These are phyloP conservation scores for Epichloe sp. DNA, from an alignment of 2,329 filamentous ascomycete genomes.

Conservation along the genomic window DNA sequence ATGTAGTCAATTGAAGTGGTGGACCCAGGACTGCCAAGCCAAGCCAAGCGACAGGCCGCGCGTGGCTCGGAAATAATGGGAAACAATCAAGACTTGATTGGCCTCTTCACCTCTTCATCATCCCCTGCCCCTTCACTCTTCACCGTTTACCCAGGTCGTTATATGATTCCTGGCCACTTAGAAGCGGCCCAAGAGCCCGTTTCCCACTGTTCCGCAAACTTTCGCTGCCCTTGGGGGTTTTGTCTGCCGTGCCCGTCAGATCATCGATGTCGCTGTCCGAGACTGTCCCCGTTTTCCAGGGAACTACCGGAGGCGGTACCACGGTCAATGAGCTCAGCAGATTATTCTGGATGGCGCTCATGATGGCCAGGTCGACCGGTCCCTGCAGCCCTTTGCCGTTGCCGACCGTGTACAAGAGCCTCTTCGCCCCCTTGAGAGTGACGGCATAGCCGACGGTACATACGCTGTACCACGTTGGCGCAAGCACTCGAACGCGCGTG, in stretches of 20 bases:
- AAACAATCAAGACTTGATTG: no score
- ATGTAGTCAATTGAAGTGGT: no score
- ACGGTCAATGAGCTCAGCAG: not conserved
- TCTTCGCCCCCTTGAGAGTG: not conserved
- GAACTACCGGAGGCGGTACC: not conserved
- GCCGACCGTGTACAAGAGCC: slow-evolving; percentile 1
- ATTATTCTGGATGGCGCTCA: not conserved
- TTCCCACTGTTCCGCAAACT: not conserved
- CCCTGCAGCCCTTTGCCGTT: not conserved
- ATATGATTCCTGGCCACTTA: not conserved
- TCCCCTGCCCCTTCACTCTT: no score
- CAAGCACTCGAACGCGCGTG: not conserved
- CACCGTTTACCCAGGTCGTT: no score
- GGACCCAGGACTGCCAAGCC: no score
- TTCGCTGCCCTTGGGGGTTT: not conserved
- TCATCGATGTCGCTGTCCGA: slow-evolving; percentile 1
- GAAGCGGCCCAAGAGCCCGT: not conserved
- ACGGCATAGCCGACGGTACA: slow-evolving; percentile 2
- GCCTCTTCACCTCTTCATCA: no score
- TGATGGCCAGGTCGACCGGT: slow-evolving; percentile 2
- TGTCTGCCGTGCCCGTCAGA: not conserved
- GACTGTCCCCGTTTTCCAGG: not conserved
- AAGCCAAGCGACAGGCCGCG: no score
- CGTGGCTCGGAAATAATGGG: no score
- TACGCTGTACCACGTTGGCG: slow-evolving; percentile 1